phyloP scores from a whole-genome alignment of 1,284 basidiomycete species.

The Chalciporus sp. region DNA sequence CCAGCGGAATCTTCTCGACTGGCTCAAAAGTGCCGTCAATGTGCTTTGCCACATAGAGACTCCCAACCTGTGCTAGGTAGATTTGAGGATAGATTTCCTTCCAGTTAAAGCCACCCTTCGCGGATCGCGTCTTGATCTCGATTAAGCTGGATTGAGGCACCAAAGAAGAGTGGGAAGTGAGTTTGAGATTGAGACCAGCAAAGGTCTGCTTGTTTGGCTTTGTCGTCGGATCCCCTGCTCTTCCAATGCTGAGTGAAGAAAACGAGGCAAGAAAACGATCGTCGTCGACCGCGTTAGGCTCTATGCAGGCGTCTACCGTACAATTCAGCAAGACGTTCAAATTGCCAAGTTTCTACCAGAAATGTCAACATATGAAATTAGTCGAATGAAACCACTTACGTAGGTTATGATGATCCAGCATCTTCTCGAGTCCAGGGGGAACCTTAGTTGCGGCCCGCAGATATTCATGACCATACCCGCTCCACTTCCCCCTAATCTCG shows the following conservation, averaged over 20 bases:
- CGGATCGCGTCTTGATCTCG: conserved; percentile 43
- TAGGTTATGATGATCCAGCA: conserved; percentile 39
- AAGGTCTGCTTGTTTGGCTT: conserved; percentile 1
- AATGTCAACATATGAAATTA: background rate
- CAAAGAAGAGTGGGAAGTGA: conserved; percentile 15
- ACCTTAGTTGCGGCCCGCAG: conserved; percentile 31
- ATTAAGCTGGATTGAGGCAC: conserved; percentile 41
- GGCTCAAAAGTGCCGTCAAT: conserved; percentile 33
- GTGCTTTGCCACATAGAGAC: conserved; percentile 40
- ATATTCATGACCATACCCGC: conserved; percentile 39
- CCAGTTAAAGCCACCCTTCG: conserved; percentile 36
- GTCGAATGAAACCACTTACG: conserved; percentile 29
- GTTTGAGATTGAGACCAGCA: conserved; percentile 18
- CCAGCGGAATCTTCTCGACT: conserved; percentile 32
- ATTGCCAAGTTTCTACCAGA: conserved; percentile 32
- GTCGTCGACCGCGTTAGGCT: conserved; percentile 18
- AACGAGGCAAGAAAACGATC: conserved; percentile 28
- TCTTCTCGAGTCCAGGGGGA: conserved; percentile 33
- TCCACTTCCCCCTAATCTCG: conserved; percentile 4
- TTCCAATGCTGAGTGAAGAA: conserved; percentile 27
- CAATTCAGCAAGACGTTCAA: conserved; percentile 37
- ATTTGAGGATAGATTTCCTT: conserved; percentile 42
- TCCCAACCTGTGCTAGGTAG: conserved; percentile 42
- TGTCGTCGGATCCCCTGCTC: background rate
- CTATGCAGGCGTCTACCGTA: conserved; percentile 36